These are phyloP conservation scores for Cicer bijugum DNA, from an alignment of 306 rosid genomes.

Conservation along the genomic window DNA sequence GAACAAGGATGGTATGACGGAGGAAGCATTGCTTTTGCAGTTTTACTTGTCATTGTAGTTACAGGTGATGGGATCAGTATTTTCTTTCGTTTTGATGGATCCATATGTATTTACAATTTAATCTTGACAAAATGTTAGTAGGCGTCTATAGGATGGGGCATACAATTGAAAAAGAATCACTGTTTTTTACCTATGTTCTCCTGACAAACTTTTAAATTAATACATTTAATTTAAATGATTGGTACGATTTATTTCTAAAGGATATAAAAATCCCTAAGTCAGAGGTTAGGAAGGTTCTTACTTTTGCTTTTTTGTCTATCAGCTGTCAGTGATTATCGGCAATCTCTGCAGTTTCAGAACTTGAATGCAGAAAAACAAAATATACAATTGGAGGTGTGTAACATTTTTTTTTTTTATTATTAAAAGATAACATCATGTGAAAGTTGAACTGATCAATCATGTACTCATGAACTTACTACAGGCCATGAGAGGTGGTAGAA, in stretches of 20 bases:
- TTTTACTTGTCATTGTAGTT: slow-evolving; percentile 74
- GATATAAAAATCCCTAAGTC: slow-evolving; percentile 10
- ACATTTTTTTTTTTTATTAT: slow-evolving; percentile 31
- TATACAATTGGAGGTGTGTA: slow-evolving; percentile 80
- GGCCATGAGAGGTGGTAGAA: slow-evolving; percentile 83
- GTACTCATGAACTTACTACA: slow-evolving; percentile 49
- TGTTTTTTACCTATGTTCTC: too few species aligned
- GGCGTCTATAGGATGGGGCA: slow-evolving; percentile 2
- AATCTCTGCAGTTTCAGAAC: slow-evolving; percentile 90
- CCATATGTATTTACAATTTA: not conserved
- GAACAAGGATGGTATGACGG: slow-evolving; percentile 90
- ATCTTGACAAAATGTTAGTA: not conserved
- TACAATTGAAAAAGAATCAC: not conserved
- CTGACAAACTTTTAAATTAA: not conserved
- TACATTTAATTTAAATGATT: slow-evolving; percentile 1
- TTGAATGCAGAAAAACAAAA: slow-evolving; percentile 81
- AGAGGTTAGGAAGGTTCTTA: slow-evolving; percentile 1
- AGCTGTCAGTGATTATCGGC: slow-evolving; percentile 93
- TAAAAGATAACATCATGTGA: slow-evolving; percentile 16
- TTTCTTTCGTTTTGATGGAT: slow-evolving; percentile 9
- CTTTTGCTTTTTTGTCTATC: slow-evolving; percentile 43
- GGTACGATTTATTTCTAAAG: slow-evolving; percentile 6
- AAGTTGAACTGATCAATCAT: slow-evolving; percentile 42
- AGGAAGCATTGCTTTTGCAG: slow-evolving; percentile 88
- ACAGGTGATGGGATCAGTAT: slow-evolving; percentile 64